phyloP scores from a whole-genome alignment of 805 yeast genomes.

The Starmerella bombicola region DNA sequence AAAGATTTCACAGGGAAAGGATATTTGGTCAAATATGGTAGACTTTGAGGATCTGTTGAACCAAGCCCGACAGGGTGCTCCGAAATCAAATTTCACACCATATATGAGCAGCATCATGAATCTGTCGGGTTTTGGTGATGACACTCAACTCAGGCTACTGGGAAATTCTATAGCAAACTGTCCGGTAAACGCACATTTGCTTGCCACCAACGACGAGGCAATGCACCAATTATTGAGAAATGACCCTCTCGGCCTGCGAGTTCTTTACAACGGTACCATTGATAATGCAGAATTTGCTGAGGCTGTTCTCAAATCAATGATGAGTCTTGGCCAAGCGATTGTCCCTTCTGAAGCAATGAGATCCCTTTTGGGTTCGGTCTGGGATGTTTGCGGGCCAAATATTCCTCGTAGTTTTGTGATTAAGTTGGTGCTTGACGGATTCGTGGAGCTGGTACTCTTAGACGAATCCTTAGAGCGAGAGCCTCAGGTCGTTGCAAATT shows the following conservation, averaged over 20 bases:
- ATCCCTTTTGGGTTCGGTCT: constrained; percentile 12
- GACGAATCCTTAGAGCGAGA: constrained; percentile 11
- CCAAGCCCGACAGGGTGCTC: constrained; percentile 7
- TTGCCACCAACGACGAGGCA: constrained; percentile 3
- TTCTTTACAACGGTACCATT: constrained; percentile 15
- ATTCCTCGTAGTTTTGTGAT: background rate
- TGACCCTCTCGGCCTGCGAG: constrained; percentile 10
- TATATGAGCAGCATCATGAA: constrained; percentile 8
- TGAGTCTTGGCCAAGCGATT: background rate
- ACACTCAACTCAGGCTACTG: constrained; percentile 13
- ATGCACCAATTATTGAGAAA: constrained; percentile 1
- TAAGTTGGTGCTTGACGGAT: constrained; percentile 10
- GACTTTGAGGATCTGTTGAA: constrained; percentile 11
- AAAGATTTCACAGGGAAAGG: too few species aligned
- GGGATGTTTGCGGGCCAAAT: constrained; percentile 2
- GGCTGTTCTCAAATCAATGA: constrained; percentile 1
- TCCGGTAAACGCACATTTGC: constrained; percentile 5
- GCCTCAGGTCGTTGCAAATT: constrained; percentile 5
- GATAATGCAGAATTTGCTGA: constrained; percentile 9
- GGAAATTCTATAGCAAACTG: constrained; percentile 16
- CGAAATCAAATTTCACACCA: constrained; percentile 2
- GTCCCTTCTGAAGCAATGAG: constrained; percentile 4
- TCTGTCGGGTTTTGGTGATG: constrained; percentile 5
- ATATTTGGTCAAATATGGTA: background rate
- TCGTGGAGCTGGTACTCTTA: constrained; percentile 12